phyloP scores from a whole-genome alignment of 345 rosid species.

The Eucalyptus marginata region DNA sequence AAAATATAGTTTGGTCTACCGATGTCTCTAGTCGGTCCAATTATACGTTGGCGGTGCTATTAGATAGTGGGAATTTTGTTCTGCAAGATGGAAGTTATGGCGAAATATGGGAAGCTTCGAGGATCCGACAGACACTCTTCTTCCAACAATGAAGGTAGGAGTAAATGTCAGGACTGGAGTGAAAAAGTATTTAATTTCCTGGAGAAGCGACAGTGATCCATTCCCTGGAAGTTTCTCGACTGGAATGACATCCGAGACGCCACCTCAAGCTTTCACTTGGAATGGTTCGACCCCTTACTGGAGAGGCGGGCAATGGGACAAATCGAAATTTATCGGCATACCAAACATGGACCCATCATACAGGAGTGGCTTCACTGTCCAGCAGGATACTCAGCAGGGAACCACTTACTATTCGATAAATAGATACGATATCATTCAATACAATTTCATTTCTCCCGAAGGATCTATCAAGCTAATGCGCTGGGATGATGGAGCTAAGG shows the following conservation, averaged over 20 bases:
- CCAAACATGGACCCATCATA: not conserved
- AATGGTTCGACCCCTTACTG: not conserved
- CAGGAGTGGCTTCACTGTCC: not conserved
- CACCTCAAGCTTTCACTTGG: not conserved
- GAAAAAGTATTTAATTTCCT: slow-evolving; percentile 2
- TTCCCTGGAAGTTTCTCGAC: not conserved
- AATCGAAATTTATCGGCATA: not conserved
- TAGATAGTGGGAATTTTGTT: slow-evolving; percentile 22
- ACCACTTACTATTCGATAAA: not conserved
- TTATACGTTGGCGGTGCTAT: not conserved
- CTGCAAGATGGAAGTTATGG: not conserved
- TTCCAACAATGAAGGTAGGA: slow-evolving; percentile 22
- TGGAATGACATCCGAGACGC: not conserved
- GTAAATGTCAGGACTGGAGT: not conserved
- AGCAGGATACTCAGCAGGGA: not conserved
- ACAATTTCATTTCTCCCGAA: not conserved
- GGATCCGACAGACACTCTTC: slow-evolving; percentile 17
- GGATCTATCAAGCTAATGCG: not conserved
- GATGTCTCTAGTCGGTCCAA: not conserved
- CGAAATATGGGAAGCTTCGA: slow-evolving; percentile 17
- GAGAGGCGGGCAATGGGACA: not conserved
- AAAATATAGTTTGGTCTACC: slow-evolving; percentile 4
- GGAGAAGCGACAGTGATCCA: slow-evolving; percentile 15
- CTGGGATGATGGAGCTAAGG: not conserved
- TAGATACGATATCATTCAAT: fast-evolving